Conservation (phyloP, 768 basidiomycete genomes). For the Ramaria rubella region DNA sequence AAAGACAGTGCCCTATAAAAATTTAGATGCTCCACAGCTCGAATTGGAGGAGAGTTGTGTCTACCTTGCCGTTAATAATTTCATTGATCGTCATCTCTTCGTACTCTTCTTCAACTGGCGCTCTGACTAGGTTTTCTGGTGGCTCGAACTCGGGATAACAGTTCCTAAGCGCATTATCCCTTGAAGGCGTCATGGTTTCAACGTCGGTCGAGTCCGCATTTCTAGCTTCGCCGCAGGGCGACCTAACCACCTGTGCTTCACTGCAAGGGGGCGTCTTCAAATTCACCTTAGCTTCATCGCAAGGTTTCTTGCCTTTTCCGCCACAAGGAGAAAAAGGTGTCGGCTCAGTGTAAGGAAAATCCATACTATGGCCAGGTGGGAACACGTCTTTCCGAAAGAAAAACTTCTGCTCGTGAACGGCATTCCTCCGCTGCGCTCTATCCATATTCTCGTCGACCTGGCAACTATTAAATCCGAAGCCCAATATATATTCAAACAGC, state of each 20-base stretch:
- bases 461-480: not conserved
- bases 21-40: constrained; percentile 3
- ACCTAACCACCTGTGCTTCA: not conserved
- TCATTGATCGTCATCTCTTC: constrained; percentile 90
- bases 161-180: constrained; percentile 58
- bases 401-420: constrained; percentile 67
- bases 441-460: constrained; percentile 98
- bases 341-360: constrained; percentile 1
- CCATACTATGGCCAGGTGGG: constrained; percentile 35
- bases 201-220: not conserved
- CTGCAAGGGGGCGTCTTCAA: not conserved
- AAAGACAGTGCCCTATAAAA: constrained; percentile 50
- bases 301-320: not conserved
- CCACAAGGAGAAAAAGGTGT: not conserved
- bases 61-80: constrained; percentile 89
- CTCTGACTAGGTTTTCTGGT: constrained; percentile 34
- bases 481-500: not conserved
- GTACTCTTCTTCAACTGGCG: constrained; percentile 72
- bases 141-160: constrained; percentile 61
- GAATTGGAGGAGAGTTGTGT: constrained; percentile 9
- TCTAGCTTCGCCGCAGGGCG: not conserved
- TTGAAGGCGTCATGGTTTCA: too few species aligned
- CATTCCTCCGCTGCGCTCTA: constrained; percentile 79
- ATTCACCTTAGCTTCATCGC: not conserved
- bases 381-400: constrained; percentile 87